phyloP scores from a whole-genome alignment of 2,329 filamentous ascomycete species.

The Knoxdaviesia capensis region DNA sequence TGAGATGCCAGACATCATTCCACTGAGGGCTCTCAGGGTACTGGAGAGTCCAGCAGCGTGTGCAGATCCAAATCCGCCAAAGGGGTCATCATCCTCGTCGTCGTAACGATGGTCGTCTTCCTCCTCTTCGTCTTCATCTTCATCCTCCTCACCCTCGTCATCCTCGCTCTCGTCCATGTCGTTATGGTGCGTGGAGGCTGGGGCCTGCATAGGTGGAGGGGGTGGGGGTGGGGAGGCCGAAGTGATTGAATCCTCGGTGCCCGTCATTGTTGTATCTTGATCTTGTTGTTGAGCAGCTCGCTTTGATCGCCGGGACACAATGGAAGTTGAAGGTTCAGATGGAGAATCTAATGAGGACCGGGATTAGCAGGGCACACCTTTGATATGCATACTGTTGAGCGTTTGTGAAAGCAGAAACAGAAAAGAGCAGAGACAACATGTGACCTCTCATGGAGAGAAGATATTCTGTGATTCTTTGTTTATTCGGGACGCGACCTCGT shows the following conservation, averaged over 20 bases:
- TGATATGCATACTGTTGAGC: too few species aligned
- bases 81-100: constrained; percentile 46
- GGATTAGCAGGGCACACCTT: too few species aligned
- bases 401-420: too few species aligned
- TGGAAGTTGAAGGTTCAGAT: constrained; percentile 8
- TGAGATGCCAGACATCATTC: constrained; percentile 77
- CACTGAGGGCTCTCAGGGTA: constrained; percentile 70
- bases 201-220: constrained; percentile 18
- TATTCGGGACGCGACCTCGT: too few species aligned
- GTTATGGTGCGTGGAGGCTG: constrained; percentile 3
- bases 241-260: constrained; percentile 35
- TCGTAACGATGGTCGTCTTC: constrained; percentile 11
- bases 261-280: constrained; percentile 51
- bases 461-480: too few species aligned
- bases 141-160: constrained; percentile 1
- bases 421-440: too few species aligned
- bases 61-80: constrained; percentile 38
- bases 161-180: constrained; percentile 12
- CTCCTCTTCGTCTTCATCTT: background rate
- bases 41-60: constrained; percentile 39
- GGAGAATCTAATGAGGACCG: too few species aligned
- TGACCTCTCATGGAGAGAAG: too few species aligned
- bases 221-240: constrained; percentile 19
- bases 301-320: constrained; percentile 28
- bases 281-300: constrained; percentile 30